Evolutionary conservation across 306 rosid genomes (phyloP).

Genomic region (Betula pendula): DNA sequence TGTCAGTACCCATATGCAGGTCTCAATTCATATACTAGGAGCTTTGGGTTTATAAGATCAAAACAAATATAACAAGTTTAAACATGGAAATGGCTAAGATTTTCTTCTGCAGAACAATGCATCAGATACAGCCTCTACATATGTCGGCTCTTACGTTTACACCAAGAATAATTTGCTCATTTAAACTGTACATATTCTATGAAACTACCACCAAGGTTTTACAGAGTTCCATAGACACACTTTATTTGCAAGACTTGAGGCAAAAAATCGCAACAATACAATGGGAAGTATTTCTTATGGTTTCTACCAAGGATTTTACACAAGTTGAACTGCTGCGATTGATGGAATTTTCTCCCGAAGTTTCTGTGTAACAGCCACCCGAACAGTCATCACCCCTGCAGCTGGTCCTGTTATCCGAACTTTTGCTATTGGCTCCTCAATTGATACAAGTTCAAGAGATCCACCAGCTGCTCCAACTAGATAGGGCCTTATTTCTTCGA

Average conservation of each 20-base stretch:
- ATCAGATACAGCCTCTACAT: too few relatives aligned
- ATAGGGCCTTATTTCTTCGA: conserved; percentile 95
- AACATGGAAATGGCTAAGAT: not conserved
- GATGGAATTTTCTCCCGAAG: conserved; percentile 87
- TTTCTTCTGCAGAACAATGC: too few relatives aligned
- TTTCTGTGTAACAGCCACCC: conserved; percentile 95
- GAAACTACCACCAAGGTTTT: not conserved
- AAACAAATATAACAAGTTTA: too few relatives aligned
- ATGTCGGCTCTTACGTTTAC: too few relatives aligned
- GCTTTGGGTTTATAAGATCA: too few relatives aligned
- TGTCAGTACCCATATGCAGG: not conserved
- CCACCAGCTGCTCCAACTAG: conserved; percentile 88
- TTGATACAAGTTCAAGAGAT: conserved; percentile 75
- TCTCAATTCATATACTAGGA: not conserved
- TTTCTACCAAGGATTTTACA: conserved; percentile 35
- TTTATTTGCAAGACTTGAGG: conserved; percentile 10
- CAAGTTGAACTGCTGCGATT: conserved; percentile 84
- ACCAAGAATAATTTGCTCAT: too few relatives aligned
- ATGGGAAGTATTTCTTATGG: conserved; percentile 14
- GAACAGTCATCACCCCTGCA: conserved; percentile 85
- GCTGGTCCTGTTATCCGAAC: conserved; percentile 66
- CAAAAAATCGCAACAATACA: conserved; percentile 28
- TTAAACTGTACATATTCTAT: not conserved
- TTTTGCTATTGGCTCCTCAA: conserved; percentile 86
- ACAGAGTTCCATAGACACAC: too few relatives aligned